These are phyloP conservation scores for Crataegus laevigata DNA, from an alignment of 306 rosid genomes.

Conservation along the genomic window DNA sequence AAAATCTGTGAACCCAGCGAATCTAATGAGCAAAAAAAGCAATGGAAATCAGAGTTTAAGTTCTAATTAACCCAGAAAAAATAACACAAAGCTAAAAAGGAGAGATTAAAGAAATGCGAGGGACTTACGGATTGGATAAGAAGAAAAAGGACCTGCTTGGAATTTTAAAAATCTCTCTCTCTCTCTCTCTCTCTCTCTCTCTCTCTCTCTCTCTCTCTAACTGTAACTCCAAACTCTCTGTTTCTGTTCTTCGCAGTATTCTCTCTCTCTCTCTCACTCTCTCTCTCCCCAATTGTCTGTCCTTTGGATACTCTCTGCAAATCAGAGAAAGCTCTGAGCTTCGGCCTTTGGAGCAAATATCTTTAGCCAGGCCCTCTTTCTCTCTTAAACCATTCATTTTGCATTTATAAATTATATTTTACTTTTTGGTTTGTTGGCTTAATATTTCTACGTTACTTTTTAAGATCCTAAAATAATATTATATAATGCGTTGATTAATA, in stretches of 20 bases:
- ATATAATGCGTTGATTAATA: neutral
- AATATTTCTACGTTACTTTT: neutral
- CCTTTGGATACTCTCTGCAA: constrained; percentile 58
- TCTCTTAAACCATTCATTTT: constrained; percentile 2
- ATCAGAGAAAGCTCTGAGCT: constrained; percentile 42
- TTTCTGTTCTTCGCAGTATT: constrained; percentile 23
- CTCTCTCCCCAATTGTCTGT: constrained; percentile 23
- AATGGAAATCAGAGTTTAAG: neutral
- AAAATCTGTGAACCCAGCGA: neutral
- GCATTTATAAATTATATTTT: neutral
- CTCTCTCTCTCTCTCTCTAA: constrained; percentile 21
- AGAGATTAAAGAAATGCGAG: constrained; percentile 32
- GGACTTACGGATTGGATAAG: constrained; percentile 60
- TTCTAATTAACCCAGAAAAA: neutral
- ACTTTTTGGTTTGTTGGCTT: neutral
- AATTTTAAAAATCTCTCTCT: constrained; percentile 32
- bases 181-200: constrained; percentile 10
- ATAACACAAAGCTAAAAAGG: neutral
- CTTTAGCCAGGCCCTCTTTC: constrained; percentile 19
- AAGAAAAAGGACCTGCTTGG: constrained; percentile 41
- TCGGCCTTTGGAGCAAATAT: constrained; percentile 46
- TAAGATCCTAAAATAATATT: neutral
- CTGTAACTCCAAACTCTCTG: neutral
- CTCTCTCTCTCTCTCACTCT: neutral
- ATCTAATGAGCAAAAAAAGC: neutral